Percentiles rank a stretch among this genome's conserved stretches.
phyloP scores from a whole-genome alignment of 2,329 filamentous ascomycete genomes.

The Daldinia sp. region DNA sequence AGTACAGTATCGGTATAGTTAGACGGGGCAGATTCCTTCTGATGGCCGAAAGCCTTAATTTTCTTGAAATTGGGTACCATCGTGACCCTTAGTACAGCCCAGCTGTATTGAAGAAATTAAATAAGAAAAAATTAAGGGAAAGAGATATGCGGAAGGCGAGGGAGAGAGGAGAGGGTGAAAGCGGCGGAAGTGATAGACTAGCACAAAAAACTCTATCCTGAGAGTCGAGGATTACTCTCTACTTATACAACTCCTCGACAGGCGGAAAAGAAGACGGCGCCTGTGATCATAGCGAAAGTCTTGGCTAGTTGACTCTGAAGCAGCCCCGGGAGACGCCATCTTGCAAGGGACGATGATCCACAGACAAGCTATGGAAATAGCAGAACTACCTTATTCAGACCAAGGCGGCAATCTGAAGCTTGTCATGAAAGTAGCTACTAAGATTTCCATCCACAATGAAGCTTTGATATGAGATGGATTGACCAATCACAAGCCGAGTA shows the following conservation, averaged over 20 bases:
- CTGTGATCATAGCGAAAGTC: slow-evolving; percentile 43
- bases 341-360: slow-evolving; percentile 41
- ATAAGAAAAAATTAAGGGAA: slow-evolving; percentile 34
- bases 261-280: slow-evolving; percentile 22
- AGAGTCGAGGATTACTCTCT: slow-evolving; percentile 32
- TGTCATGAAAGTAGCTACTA: slow-evolving; percentile 31
- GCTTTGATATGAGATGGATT: slow-evolving; percentile 43
- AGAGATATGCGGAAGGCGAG: slow-evolving; percentile 38
- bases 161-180: slow-evolving; percentile 30
- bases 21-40: slow-evolving; percentile 41
- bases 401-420: slow-evolving; percentile 35
- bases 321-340: slow-evolving; percentile 35
- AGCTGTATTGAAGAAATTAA: slow-evolving; percentile 45
- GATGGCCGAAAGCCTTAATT: slow-evolving; percentile 48
- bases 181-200: slow-evolving; percentile 30
- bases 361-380: slow-evolving; percentile 24
- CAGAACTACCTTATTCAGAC: slow-evolving; percentile 20
- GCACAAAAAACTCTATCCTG: slow-evolving; percentile 28
- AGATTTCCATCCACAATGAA: slow-evolving; percentile 37
- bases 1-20: slow-evolving; percentile 44
- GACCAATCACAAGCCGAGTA: slow-evolving; percentile 41
- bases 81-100: slow-evolving; percentile 49
- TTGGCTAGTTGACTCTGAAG: slow-evolving; percentile 44
- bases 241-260: slow-evolving; percentile 43
- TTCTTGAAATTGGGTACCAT: slow-evolving; percentile 53